Evolutionary conservation across 352 stramenopile species (phyloP).

Genomic region (Globisporangium acanthophoron): DNA sequence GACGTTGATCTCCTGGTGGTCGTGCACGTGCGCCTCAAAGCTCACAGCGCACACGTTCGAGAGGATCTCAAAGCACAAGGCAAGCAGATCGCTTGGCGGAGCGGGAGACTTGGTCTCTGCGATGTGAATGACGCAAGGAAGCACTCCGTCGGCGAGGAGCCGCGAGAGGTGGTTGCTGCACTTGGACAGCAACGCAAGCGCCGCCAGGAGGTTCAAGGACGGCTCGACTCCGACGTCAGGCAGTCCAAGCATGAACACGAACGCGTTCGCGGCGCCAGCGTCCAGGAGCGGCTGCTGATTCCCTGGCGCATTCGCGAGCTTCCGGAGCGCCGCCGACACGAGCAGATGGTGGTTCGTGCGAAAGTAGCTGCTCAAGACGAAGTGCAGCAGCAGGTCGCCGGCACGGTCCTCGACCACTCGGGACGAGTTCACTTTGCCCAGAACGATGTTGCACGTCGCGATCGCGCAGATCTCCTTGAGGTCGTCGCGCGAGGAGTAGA

Average conservation of each 20-base stretch:
- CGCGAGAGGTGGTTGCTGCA: conserved; percentile 30
- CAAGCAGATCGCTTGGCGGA: conserved; percentile 22
- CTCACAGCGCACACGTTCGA: conserved; percentile 59
- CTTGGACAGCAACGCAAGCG: conserved; percentile 44
- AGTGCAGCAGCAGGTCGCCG: conserved; percentile 47
- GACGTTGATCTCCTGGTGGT: conserved; percentile 54
- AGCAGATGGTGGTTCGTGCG: conserved; percentile 29
- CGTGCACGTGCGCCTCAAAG: conserved; percentile 40
- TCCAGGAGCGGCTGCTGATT: conserved; percentile 50
- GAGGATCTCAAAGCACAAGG: conserved; percentile 69
- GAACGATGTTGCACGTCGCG: conserved; percentile 55
- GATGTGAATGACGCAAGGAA: conserved; percentile 46
- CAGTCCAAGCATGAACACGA: conserved; percentile 43
- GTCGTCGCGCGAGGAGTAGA: conserved; percentile 39
- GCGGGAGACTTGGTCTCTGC: conserved; percentile 22
- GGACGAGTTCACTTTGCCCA: conserved; percentile 65
- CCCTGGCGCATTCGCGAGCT: conserved; percentile 54
- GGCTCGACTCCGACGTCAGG: conserved; percentile 22
- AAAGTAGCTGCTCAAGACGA: conserved; percentile 39
- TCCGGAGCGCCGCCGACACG: conserved; percentile 46
- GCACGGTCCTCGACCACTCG: conserved; percentile 46
- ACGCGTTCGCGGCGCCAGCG: conserved; percentile 30
- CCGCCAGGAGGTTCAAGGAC: conserved; percentile 40
- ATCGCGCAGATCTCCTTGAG: conserved; percentile 55
- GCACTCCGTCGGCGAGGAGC: conserved; percentile 45